phyloP scores from a whole-genome alignment of 2,329 filamentous ascomycete genomes.

The Hypoxylon sp. region DNA sequence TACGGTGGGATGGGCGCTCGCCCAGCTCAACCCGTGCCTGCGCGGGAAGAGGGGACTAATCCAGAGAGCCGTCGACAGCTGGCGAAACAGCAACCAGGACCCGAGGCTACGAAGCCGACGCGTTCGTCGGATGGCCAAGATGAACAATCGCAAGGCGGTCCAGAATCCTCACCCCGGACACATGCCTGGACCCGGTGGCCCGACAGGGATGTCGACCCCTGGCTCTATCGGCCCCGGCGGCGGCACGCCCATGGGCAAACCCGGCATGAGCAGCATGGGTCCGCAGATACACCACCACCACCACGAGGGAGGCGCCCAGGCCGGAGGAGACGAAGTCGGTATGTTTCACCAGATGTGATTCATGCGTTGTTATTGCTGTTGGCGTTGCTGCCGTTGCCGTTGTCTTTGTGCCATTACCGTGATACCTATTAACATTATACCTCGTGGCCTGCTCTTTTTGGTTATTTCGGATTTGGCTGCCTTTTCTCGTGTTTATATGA shows the following conservation, averaged over 20 bases:
- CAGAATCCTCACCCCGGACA: slow-evolving; percentile 67
- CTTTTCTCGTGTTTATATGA: slow-evolving; percentile 49
- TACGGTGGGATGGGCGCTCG: slow-evolving; percentile 98
- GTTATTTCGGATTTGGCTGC: slow-evolving; percentile 43
- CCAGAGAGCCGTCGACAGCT: slow-evolving; percentile 96
- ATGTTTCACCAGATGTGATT: slow-evolving; percentile 96
- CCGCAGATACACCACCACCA: slow-evolving; percentile 77
- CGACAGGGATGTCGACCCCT: slow-evolving; percentile 70
- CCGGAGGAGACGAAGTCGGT: slow-evolving; percentile 88
- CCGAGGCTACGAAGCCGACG: slow-evolving; percentile 87
- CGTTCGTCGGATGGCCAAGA: slow-evolving; percentile 95
- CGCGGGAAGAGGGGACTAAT: slow-evolving; percentile 95
- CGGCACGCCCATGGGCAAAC: slow-evolving; percentile 67
- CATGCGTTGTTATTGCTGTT: slow-evolving; percentile 54
- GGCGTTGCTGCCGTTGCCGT: slow-evolving; percentile 46
- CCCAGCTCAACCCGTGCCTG: slow-evolving; percentile 88
- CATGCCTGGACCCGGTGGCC: slow-evolving; percentile 72
- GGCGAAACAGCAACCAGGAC: slow-evolving; percentile 99
- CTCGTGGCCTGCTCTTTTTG: slow-evolving; percentile 45
- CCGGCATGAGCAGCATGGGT: slow-evolving; percentile 72
- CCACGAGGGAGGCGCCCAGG: slow-evolving; percentile 72
- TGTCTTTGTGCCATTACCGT: slow-evolving; percentile 47
- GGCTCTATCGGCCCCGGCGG: slow-evolving; percentile 68
- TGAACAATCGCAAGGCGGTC: slow-evolving; percentile 83
- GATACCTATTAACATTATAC: slow-evolving; percentile 49